Evolutionary conservation across 2,329 filamentous ascomycete genomes (phyloP).

Genomic region (Cadophora luteo-olivacea): DNA sequence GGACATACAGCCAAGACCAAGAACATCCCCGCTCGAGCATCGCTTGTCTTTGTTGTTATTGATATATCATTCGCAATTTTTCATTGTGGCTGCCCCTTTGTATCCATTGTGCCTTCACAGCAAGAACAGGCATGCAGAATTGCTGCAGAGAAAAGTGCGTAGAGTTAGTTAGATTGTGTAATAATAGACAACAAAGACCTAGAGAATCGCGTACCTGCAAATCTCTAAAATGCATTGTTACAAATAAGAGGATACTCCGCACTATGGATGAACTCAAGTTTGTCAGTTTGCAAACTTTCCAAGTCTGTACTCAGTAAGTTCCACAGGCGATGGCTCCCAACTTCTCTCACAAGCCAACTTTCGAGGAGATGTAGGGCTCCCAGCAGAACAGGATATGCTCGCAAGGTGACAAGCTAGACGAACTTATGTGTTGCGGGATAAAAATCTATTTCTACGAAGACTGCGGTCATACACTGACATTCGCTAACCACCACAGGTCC

Average conservation of each 20-base stretch:
- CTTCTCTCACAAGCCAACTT: not conserved
- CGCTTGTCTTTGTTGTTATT: too few relatives aligned
- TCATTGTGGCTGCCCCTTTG: too few relatives aligned
- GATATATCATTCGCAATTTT: too few relatives aligned
- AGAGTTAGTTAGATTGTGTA: not conserved
- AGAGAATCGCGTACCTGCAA: not conserved
- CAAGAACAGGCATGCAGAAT: too few relatives aligned
- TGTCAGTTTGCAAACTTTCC: too few relatives aligned
- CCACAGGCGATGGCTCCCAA: not conserved
- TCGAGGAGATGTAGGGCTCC: not conserved
- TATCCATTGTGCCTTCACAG: too few relatives aligned
- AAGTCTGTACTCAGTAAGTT: not conserved
- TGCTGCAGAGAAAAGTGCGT: too few relatives aligned
- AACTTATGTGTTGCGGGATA: conserved; percentile 14
- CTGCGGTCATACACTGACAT: conserved; percentile 13
- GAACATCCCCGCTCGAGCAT: too few relatives aligned
- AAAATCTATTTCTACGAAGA: conserved; percentile 19
- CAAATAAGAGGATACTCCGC: not conserved
- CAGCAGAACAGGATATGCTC: not conserved
- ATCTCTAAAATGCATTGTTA: not conserved
- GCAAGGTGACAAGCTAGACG: not conserved
- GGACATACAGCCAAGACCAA: too few relatives aligned
- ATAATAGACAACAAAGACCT: not conserved
- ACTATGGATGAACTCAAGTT: not conserved
- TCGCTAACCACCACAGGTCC: conserved; percentile 4